Percentiles rank a stretch among this genome's conserved stretches.
These are phyloP conservation scores for Mycena venus DNA, from an alignment of 768 basidiomycete species.

Conservation along the genomic window DNA sequence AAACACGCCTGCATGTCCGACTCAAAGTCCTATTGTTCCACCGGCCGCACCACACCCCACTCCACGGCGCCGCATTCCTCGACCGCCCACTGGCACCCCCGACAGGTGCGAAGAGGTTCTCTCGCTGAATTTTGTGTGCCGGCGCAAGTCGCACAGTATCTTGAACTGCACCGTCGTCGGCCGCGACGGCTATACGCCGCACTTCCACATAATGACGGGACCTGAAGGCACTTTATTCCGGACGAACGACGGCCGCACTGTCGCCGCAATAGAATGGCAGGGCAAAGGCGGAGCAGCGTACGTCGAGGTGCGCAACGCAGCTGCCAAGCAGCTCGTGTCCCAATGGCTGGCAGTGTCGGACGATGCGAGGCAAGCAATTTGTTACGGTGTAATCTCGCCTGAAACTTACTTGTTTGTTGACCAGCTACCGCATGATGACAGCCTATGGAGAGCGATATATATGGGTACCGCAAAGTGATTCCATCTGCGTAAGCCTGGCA, in stretches of 20 bases:
- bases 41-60: slow-evolving; percentile 13
- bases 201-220: slow-evolving; percentile 25
- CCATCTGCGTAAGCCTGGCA: slow-evolving; percentile 21
- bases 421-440: slow-evolving; percentile 20
- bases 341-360: slow-evolving; percentile 7
- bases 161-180: slow-evolving; percentile 25
- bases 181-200: slow-evolving; percentile 20
- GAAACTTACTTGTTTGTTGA: background rate
- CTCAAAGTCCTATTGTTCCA: background rate
- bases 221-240: slow-evolving; percentile 3
- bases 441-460: slow-evolving; percentile 7
- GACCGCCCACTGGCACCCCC: background rate
- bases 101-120: background rate
- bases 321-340: background rate
- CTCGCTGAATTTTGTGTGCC: slow-evolving; percentile 2
- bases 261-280: slow-evolving; percentile 13
- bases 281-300: background rate
- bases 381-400: background rate
- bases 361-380: slow-evolving; percentile 21
- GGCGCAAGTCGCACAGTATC: slow-evolving; percentile 2
- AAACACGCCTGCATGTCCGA: background rate
- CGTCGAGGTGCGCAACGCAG: background rate
- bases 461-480: slow-evolving; percentile 23
- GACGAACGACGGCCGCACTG: slow-evolving; percentile 24
- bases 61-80: background rate